A percentile compares a stretch with the other conserved stretches of the same genome.
Conservation (phyloP, 2,329 filamentous ascomycete genomes). For the Erysiphe pisi region DNA sequence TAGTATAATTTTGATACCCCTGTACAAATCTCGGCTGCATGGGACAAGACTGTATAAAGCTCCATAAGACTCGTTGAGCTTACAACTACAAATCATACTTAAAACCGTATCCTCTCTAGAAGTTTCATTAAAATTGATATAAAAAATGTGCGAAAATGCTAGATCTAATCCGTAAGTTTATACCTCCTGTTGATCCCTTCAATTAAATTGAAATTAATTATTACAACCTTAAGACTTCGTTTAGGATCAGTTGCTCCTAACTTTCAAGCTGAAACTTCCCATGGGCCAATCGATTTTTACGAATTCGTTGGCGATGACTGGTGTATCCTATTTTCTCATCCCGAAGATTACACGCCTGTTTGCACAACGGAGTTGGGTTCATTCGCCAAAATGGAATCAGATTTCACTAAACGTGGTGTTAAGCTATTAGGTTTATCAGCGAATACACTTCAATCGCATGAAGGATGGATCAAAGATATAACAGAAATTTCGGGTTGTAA, state of each 20-base stretch:
- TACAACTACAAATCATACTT: no score
- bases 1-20: no score
- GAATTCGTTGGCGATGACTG: slow-evolving; percentile 69
- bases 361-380: slow-evolving; percentile 94
- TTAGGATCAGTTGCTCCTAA: slow-evolving; percentile 61
- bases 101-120: no score
- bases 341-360: slow-evolving; percentile 84
- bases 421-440: slow-evolving; percentile 87
- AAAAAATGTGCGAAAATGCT: neutral
- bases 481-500: slow-evolving; percentile 62
- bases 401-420: slow-evolving; percentile 75
- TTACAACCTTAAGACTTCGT: slow-evolving; percentile 44
- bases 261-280: slow-evolving; percentile 72
- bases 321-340: slow-evolving; percentile 76
- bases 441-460: slow-evolving; percentile 75
- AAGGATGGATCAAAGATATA: slow-evolving; percentile 84
- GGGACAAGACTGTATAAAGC: no score
- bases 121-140: neutral
- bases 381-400: slow-evolving; percentile 76
- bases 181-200: neutral
- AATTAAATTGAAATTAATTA: neutral
- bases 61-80: no score
- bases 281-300: slow-evolving; percentile 70
- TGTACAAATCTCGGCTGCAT: no score
- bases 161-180: neutral